Percentiles rank a stretch among this genome's conserved stretches.
Conservation (phyloP, 2,329 filamentous ascomycete genomes). For the Colletotrichum horii region DNA sequence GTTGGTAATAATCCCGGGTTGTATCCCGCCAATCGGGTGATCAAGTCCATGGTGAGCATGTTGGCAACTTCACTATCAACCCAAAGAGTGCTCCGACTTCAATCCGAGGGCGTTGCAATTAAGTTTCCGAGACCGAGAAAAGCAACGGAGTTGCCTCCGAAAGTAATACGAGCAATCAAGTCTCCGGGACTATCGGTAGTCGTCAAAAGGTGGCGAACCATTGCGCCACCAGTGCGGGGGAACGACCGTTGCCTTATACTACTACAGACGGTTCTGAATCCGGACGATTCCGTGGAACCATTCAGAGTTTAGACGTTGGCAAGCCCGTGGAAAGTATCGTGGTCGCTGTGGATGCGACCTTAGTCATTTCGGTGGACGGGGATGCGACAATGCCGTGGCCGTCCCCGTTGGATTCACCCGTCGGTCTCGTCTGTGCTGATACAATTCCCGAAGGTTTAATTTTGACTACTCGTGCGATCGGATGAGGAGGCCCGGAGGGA, state of each 20-base stretch:
- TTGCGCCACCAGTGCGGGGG: not conserved
- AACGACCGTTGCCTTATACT: not conserved
- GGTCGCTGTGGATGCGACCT: not conserved
- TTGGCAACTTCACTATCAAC: not conserved
- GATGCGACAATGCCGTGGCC: not conserved
- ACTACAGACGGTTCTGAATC: not conserved
- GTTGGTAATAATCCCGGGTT: not conserved
- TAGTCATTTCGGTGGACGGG: not conserved
- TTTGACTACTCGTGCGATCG: not conserved
- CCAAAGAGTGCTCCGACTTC: not conserved
- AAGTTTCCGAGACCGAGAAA: not conserved
- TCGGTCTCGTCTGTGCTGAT: not conserved
- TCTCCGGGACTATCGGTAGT: not conserved
- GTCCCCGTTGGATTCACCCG: not conserved
- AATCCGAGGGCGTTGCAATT: not conserved
- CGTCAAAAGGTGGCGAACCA: not conserved
- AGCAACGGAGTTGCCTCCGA: not conserved
- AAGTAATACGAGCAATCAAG: not conserved
- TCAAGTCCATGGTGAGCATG: not conserved
- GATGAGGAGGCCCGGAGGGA: not conserved
- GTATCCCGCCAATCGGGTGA: not conserved
- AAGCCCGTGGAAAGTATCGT: not conserved
- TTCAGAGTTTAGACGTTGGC: not conserved
- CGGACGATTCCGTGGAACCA: not conserved
- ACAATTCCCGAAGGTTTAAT: not conserved